Evolutionary conservation across 1,284 basidiomycete genomes (phyloP), one percentile per base, ranked within the genome.

Genomic region (Marasmius oreades): DNA sequence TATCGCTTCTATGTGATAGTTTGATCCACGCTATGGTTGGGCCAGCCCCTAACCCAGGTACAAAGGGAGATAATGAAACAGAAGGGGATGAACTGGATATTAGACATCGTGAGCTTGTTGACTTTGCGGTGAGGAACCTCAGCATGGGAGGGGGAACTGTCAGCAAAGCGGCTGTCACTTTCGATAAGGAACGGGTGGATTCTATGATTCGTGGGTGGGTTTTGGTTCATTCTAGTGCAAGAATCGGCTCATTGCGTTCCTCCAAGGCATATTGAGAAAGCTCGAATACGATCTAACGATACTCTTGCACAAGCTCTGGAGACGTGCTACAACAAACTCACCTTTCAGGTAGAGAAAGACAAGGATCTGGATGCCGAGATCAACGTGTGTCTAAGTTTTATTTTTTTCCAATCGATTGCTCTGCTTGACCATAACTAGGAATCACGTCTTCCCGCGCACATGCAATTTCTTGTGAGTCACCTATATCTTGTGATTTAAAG

Each of bases 361-460:
- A 77, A 71, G 20, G 86, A 88, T 64, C 70, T 90, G 18, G 88
- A 90, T 62, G 73, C 81, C 33, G 81, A 80, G 46, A 82, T 92
- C 14, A 84, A 84, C 64, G 84, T 84, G 60, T 60, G 66, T 50
- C 51, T 43, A 24, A 52, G 44, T 22, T 11, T 24, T 34, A 37
- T 4, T 54, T 63, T 52, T 16, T 31, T 11, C 12, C 42, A 55
- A 47, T 36, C 26, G 22, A 44, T 46, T 56, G 5, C 28, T 10
- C 28, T 31, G 10, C 28, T 31, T 10, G 55, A 51, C 55, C 52
- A 39, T 42, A 26, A 46, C 8, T 56, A 88, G 86, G 66, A 72
- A 52, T 78, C 82, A 12, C 80, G 73, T 52, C 70, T 90, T 26
- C 85, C 87, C 2, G 81, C 83, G 62, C 87, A 90, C 69, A 66